Conservation (phyloP, 768 basidiomycete genomes). For the Lentinus brumalis region DNA sequence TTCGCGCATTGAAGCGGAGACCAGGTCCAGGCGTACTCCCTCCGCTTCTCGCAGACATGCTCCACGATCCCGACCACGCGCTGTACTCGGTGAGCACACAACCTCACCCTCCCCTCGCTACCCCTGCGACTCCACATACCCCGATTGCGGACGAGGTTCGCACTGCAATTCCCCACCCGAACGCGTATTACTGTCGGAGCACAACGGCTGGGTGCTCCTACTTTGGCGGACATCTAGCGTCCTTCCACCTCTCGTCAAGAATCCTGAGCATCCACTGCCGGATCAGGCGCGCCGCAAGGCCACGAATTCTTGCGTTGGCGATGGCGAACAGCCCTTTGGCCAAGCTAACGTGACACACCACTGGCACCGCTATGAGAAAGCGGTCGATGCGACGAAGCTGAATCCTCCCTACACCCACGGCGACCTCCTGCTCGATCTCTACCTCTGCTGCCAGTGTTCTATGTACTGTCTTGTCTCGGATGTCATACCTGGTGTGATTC, state of each 20-base stretch:
- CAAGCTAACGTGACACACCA: conserved; percentile 71
- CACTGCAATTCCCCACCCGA: conserved; percentile 76
- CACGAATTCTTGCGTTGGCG: conserved; percentile 54
- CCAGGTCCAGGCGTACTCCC: conserved; percentile 76
- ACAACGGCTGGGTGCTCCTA: conserved; percentile 82
- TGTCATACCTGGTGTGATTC: conserved; percentile 74
- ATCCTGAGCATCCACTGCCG: conserved; percentile 49
- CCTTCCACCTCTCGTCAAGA: conserved; percentile 52
- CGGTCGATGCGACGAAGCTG: conserved; percentile 69
- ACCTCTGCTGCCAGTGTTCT: conserved; percentile 84
- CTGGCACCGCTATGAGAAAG: conserved; percentile 73
- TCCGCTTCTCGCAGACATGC: conserved; percentile 61
- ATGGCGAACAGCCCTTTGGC: conserved; percentile 48
- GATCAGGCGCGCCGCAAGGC: conserved; percentile 51
- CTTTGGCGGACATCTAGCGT: conserved; percentile 66
- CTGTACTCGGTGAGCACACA: conserved; percentile 60
- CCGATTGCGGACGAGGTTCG: conserved; percentile 67
- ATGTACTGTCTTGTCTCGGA: conserved; percentile 71
- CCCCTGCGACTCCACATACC: conserved; percentile 27
- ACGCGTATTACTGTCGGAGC: conserved; percentile 83
- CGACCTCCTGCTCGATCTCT: conserved; percentile 67
- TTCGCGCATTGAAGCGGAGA: conserved; percentile 47
- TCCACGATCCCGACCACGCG: conserved; percentile 75
- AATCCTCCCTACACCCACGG: conserved; percentile 58
- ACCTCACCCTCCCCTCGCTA: conserved; percentile 23